Evolutionary conservation across 345 rosid genomes (phyloP).

Genomic region (Eucalyptus pauciflora): DNA sequence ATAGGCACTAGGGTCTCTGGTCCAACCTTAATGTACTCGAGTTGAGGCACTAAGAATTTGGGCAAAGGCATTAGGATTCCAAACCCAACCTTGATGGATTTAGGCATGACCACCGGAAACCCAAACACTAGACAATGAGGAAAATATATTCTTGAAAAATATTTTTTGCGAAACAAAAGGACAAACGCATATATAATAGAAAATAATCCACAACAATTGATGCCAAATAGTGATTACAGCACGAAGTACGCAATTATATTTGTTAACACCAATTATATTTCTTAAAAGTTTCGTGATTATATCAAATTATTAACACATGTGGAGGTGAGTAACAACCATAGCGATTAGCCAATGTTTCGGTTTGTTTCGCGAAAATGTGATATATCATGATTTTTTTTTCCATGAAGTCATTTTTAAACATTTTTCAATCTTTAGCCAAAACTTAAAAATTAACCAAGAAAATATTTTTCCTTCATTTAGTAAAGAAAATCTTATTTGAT

Average conservation of each 20-base stretch:
- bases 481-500: no score
- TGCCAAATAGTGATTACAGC: no score
- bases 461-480: no score
- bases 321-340: not conserved
- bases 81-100: not conserved
- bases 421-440: accelerated
- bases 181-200: no score
- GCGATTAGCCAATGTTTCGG: accelerated
- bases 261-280: not conserved
- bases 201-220: no score
- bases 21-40: no score
- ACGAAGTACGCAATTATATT: no score
- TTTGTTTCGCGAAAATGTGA: accelerated
- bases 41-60: not conserved
- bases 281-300: not conserved
- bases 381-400: no score
- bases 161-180: no score
- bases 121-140: no score
- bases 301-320: not conserved
- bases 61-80: not conserved
- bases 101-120: accelerated
- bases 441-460: not conserved
- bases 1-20: not conserved
- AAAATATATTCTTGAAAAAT: no score
- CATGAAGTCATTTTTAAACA: no score